Evolutionary conservation across 2,329 filamentous ascomycete species (phyloP), one percentile per base, ranked within the genome.

Genomic region (Ophiostoma fasciatum): DNA sequence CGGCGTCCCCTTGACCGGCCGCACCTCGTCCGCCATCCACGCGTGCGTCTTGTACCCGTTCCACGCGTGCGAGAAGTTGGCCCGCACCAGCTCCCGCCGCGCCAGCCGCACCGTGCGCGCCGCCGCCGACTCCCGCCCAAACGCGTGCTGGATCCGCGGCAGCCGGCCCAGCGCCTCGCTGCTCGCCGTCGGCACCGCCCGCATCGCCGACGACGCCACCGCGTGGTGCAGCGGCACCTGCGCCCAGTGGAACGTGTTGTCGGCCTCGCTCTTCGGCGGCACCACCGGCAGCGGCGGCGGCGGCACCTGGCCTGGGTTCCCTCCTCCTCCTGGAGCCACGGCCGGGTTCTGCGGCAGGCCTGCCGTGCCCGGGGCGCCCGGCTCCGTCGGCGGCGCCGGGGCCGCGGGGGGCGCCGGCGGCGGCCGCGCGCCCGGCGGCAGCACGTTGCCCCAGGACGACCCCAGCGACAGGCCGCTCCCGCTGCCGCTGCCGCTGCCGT

Each of bases 11-110:
- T 15, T 29, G 9, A 41, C 15, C 3, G 64, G 64, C 40, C 52
- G 53, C 10, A 68, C 47, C 40, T 66, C 64, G 41, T 68, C 64
- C 33, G 60, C 58, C 42, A 60, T 42, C 63, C 64, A 68, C 0
- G 64, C 64, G 42, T 62, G 49, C 34, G 55, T 51, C 40, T 57
- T 60, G 43, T 68, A 68, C 22, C 59, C 61, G 13, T 52, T 45
- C 64, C 64, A 58, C 33, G 58, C 54, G 10, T 46, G 44, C 31
- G 48, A 39, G 40, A 62, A 62, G 11, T 54, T 48, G 33, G 43
- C 30, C 30, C 50, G 48, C 11, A 63, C 58, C 28, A 53, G 43
- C 4, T 30, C 40, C 1, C 54, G 56, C 9, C 59, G 51, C 2
- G 41, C 43, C 23, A 55, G 48, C 5, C 56, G 51, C 14, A 46